Base-by-base conservation (phyloP, 2,329 filamentous ascomycete species). In the Epichloe gansuensis region DNA sequence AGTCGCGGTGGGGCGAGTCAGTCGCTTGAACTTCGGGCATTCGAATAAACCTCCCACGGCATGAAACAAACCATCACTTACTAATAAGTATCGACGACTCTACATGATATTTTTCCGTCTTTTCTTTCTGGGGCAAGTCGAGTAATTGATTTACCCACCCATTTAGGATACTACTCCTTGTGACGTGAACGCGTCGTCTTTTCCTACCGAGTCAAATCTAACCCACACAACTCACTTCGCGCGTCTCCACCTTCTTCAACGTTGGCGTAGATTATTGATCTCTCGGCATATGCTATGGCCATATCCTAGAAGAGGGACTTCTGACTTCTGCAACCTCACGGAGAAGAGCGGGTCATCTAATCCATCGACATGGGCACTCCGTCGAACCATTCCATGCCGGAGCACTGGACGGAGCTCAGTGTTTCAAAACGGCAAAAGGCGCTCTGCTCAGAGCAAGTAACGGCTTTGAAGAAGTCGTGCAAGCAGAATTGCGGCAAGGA, bases 381-480 rank as follows among this genome's bases (percentile, higher is more conserved):
- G 7, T 58, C 60, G 12, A 58, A 53, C 27, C 55, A 62, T 51
- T 58, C 60, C 49, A 59, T 69, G 46, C 67, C 67, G 13, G 67
- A 69, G 55, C 64, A 69, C 56, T 70, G 68, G 68, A 66, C 66
- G 42, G 67, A 69, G 57, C 64, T 69, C 50, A 65, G 59, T 41
- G 63, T 61, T 11, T 63, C 66, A 3, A 58, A 61, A 53, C 59
- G 54, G 35, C 64, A 69, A 51, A 59, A 61, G 51, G 57, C 57
- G 36, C 61, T 66, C 42, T 74, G 73, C 54, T 63, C 65, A 40
- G 62, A 68, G 15, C 70, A 74, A 51, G 64, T 76, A 21, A 63
- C 69, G 35, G 63, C 62, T 4, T 67, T 78, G 54, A 72, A 68
- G 54, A 58, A 59, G 17, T 60, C 63, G n/a, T 78, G 76, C 59